phyloP scores from a whole-genome alignment of 805 yeast species.

The Hanseniaspora pseudoguilliermondii region DNA sequence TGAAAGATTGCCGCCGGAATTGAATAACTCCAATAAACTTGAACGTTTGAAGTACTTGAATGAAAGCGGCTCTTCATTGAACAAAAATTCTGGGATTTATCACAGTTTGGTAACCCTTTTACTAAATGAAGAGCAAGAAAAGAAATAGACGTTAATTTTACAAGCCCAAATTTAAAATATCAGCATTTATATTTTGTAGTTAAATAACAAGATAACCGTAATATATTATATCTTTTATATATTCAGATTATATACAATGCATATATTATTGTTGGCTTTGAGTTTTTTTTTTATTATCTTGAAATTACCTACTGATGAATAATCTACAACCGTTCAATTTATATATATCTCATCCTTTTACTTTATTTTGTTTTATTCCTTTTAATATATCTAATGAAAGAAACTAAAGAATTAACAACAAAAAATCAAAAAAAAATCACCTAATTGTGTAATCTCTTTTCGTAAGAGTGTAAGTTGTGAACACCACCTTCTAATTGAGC shows the following conservation, averaged over 20 bases:
- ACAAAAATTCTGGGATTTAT: background rate
- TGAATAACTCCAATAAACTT: conserved; percentile 32
- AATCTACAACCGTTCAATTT: no score
- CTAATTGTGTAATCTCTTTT: conserved; percentile 89
- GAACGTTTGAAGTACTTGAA: background rate
- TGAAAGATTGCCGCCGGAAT: conserved; percentile 78
- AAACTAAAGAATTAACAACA: background rate
- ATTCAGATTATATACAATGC: background rate
- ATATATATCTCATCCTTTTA: no score
- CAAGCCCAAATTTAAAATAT: background rate
- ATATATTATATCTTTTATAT: background rate
- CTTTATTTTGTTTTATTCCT: background rate
- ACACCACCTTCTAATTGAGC: conserved; percentile 99
- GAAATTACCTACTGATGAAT: no score
- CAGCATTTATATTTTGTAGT: no score
- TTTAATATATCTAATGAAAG: conserved; percentile 15
- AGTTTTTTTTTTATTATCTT: no score
- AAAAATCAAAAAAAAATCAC: background rate
- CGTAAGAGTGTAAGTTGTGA: conserved; percentile 89
- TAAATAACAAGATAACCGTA: no score
- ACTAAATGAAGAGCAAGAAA: background rate
- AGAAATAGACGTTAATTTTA: background rate
- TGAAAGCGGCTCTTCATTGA: background rate
- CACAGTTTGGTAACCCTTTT: conserved; percentile 5
- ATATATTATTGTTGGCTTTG: background rate